phyloP scores from a whole-genome alignment of 345 rosid genomes.

The Hibiscus syriacus region DNA sequence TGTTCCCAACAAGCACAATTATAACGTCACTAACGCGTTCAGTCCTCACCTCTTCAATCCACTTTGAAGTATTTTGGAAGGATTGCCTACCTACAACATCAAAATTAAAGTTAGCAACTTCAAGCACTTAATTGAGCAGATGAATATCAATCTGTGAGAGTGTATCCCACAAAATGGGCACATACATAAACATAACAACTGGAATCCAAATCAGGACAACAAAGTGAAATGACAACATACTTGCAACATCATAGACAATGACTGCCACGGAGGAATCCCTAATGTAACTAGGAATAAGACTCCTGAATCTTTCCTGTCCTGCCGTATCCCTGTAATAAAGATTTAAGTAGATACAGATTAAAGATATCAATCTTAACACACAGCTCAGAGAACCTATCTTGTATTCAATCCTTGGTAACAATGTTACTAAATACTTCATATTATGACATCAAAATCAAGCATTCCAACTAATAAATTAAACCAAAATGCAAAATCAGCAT shows the following conservation, averaged over 20 bases:
- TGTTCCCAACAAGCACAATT: conserved; percentile 81
- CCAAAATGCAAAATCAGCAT: neutral
- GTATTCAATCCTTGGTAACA: neutral
- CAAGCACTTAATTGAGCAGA: neutral
- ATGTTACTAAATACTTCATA: neutral
- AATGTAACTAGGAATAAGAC: conserved; percentile 84
- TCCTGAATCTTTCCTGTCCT: conserved; percentile 84
- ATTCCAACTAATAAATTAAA: neutral
- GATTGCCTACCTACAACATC: conserved; percentile 66
- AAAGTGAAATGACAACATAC: conserved; percentile 31
- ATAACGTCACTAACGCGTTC: conserved; percentile 91
- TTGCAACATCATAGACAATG: conserved; percentile 83
- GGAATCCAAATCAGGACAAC: neutral
- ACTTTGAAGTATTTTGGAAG: conserved; percentile 69
- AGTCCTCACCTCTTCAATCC: conserved; percentile 87
- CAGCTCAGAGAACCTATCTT: neutral
- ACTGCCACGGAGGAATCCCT: conserved; percentile 89
- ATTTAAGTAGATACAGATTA: neutral
- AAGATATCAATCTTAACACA: neutral
- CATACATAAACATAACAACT: neutral
- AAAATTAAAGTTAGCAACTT: neutral
- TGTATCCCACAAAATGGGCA: neutral
- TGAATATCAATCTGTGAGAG: neutral
- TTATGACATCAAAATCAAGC: neutral
- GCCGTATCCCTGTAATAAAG: conserved; percentile 70